phyloP scores from a whole-genome alignment of 1,284 basidiomycete genomes.

The Paramarasmius palmivorus region DNA sequence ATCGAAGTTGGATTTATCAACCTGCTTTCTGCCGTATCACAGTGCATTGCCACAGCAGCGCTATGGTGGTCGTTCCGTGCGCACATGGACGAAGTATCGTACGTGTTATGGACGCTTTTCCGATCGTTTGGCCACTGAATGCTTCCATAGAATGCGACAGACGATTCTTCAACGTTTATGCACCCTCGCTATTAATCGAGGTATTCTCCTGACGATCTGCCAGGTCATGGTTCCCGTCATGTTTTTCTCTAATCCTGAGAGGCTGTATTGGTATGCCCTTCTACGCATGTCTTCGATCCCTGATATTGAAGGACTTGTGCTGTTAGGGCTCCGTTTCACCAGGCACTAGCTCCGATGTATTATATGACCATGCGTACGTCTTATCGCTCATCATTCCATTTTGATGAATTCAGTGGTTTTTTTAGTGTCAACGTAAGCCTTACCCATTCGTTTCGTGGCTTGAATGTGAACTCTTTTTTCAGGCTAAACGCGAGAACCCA shows the following conservation, averaged over 20 bases:
- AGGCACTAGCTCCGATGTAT: background rate
- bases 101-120: background rate
- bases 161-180: background rate
- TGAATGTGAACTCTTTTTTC: no score
- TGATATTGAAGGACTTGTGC: background rate
- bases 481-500: no score
- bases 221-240: background rate
- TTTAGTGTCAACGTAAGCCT: no score
- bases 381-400: background rate
- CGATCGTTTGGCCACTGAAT: background rate
- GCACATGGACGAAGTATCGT: background rate
- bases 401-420: no score
- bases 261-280: background rate
- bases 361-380: conserved; percentile 1
- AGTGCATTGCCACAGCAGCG: background rate
- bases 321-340: background rate
- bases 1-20: conserved; percentile 2
- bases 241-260: background rate
- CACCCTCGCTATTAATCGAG: conserved; percentile 1
- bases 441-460: no score
- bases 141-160: background rate
- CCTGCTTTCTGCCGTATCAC: background rate
- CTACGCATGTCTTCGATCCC: background rate
- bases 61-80: conserved; percentile 1
- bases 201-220: background rate